phyloP scores from a whole-genome alignment of 176 grass and related monocot genomes.

The Triticum dicoccoides region DNA sequence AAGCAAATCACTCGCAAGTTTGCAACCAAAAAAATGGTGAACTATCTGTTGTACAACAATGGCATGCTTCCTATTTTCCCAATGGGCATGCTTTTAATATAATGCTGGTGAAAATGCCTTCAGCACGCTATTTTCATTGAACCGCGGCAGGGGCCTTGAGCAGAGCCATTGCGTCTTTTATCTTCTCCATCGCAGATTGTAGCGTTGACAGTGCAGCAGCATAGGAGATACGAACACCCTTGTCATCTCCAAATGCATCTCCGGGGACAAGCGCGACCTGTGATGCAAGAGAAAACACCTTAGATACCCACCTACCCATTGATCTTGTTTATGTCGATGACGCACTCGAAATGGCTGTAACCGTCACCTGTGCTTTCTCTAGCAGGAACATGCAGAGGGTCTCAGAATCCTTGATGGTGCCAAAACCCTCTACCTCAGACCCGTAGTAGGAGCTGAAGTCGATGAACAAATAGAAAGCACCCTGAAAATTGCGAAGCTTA shows the following conservation, averaged over 20 bases:
- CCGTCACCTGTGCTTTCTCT: slow-evolving; percentile 71
- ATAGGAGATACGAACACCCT: slow-evolving; percentile 77
- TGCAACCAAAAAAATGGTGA: neutral
- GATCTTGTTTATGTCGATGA: neutral
- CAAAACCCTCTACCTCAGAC: slow-evolving; percentile 78
- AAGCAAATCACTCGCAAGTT: neutral
- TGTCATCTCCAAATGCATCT: slow-evolving; percentile 90
- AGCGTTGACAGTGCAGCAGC: slow-evolving; percentile 78
- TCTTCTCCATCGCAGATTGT: slow-evolving; percentile 62
- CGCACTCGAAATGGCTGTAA: neutral
- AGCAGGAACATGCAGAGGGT: slow-evolving; percentile 82
- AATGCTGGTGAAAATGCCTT: neutral
- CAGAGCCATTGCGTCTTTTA: slow-evolving; percentile 75
- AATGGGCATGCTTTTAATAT: neutral
- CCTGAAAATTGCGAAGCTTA: slow-evolving; percentile 54
- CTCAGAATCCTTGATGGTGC: slow-evolving; percentile 69
- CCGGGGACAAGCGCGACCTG: slow-evolving; percentile 91
- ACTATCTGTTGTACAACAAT: slow-evolving; percentile 15
- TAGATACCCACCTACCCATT: neutral
- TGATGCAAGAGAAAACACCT: neutral
- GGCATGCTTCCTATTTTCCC: neutral
- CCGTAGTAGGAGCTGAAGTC: slow-evolving; percentile 91
- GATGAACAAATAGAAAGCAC: slow-evolving; percentile 88
- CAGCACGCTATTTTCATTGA: neutral
- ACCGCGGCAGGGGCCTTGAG: slow-evolving; percentile 61